phyloP scores from a whole-genome alignment of 2,329 filamentous ascomycete genomes.

The Colletotrichum tanaceti region DNA sequence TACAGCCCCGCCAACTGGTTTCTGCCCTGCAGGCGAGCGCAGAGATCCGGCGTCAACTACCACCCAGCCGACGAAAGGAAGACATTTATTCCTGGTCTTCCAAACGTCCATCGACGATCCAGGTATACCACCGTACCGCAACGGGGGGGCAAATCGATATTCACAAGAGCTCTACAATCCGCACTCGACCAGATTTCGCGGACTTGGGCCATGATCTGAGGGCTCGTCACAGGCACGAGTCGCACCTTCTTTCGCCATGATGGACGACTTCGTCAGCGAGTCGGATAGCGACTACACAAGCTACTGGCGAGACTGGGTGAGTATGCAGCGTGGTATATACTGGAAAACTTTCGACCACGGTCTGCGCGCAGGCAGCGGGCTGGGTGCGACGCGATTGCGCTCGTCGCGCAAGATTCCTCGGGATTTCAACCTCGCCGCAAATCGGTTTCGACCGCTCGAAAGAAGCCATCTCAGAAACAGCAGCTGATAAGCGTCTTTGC shows the following conservation, averaged over 20 bases:
- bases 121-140: not conserved
- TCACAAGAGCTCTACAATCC: not conserved
- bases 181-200: not conserved
- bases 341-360: no score
- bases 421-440: not conserved
- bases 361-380: not conserved
- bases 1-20: slow-evolving; percentile 37
- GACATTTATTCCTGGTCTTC: slow-evolving; percentile 7
- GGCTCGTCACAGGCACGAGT: slow-evolving; percentile 26
- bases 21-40: slow-evolving; percentile 32
- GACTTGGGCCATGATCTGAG: slow-evolving; percentile 32
- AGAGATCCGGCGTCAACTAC: slow-evolving; percentile 25
- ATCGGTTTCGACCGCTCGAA: not conserved
- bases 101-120: slow-evolving; percentile 13
- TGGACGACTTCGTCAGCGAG: slow-evolving; percentile 98
- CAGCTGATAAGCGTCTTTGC: slow-evolving; percentile 41
- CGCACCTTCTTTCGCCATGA: slow-evolving; percentile 55
- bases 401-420: not conserved
- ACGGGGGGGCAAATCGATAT: not conserved
- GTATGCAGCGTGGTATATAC: slow-evolving; percentile 52
- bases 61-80: slow-evolving; percentile 11
- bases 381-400: not conserved
- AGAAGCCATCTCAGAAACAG: not conserved
- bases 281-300: slow-evolving; percentile 99
- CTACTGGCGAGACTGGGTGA: slow-evolving; percentile 99